Base-by-base conservation (phyloP, 139 green algal species). In the Yamagishiella unicocca region DNA sequence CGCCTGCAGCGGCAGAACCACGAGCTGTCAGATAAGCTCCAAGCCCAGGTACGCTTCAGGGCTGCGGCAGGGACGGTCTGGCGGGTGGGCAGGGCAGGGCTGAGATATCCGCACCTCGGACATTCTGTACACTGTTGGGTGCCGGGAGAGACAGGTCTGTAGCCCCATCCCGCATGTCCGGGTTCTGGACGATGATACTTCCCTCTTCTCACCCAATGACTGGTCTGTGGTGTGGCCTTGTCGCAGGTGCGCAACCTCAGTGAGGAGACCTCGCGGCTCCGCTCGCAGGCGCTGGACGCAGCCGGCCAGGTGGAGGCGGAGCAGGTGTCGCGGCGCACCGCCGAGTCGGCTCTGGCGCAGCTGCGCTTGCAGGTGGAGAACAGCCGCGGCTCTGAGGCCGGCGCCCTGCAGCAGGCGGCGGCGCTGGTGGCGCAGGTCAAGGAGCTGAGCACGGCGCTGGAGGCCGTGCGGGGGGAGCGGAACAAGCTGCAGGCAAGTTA, bases 401-500 rank as follows among this genome's bases (percentile, higher is more conserved):
- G 80, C 64, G 80, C 80, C 22, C 64, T 86, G 80, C 80, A 86
- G 82, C 82, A 87, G 82, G 67, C 67, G 67, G 68, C 82, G 21
- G 35, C 25, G 24, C 67, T 81, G 67, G 35, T 35, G 25, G 53
- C 31, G 45, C 87, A 90, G 86, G 53, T 87, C 31, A 64, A 74
- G 67, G 77, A 90, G 50, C 46, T 87, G 33, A 53, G 40, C 29
- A 24, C 22, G 1, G 46, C 50, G 61, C n/a, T 90, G 38, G 86
- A 90, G 45, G 50, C n/a, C 1, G 53, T 82, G 53, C 66, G 86
- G 8, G 77, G 46, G 1, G 86, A 90, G 78, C 66, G 86, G 38
- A 87, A 82, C 78, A 86, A 90, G 78, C 86, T 90, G 50, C 86
- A 90, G 86, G 86, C 87, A 33, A 27, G 42, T n/a, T 31, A 58